phyloP scores from a whole-genome alignment of 2,329 filamentous ascomycete genomes.

The Pseudonectria foliicola region DNA sequence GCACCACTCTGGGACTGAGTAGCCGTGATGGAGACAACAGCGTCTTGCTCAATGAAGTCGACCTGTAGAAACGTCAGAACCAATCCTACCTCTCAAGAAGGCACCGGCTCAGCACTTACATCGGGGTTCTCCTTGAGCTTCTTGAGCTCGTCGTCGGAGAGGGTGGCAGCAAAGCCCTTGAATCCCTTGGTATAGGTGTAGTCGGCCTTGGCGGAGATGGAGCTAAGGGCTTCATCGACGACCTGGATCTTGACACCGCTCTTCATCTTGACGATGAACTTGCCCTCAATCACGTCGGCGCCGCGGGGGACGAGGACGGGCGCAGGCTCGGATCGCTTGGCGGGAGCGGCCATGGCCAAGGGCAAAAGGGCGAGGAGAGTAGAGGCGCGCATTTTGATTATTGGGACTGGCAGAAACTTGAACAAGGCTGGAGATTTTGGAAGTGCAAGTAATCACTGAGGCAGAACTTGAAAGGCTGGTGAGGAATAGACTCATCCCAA shows the following conservation, averaged over 20 bases:
- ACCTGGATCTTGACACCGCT: slow-evolving; percentile 9
- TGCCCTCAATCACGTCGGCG: slow-evolving; percentile 18
- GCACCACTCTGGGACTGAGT: slow-evolving; percentile 26
- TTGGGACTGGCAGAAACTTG: too few species aligned
- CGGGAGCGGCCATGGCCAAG: slow-evolving; percentile 17
- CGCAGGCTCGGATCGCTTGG: slow-evolving; percentile 20
- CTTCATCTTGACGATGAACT: slow-evolving; percentile 27
- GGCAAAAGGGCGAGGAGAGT: slow-evolving; percentile 19
- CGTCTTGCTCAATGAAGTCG: slow-evolving; percentile 36
- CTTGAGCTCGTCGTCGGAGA: slow-evolving; percentile 19
- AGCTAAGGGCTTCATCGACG: slow-evolving; percentile 13
- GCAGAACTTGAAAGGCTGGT: too few species aligned
- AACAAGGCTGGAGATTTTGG: too few species aligned
- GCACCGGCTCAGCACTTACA: slow-evolving; percentile 8
- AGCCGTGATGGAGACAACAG: slow-evolving; percentile 44
- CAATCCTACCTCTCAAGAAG: too few species aligned
- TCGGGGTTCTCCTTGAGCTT: slow-evolving; percentile 20
- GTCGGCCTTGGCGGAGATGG: slow-evolving; percentile 20
- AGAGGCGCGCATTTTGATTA: slow-evolving; percentile 19
- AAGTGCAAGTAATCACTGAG: too few species aligned
- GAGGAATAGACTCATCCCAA: too few species aligned
- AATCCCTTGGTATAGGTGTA: slow-evolving; percentile 19
- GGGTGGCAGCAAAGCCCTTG: slow-evolving; percentile 22
- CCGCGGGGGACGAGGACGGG: slow-evolving; percentile 22
- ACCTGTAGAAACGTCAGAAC: slow-evolving; percentile 5